These are phyloP conservation scores for Cladosporium sp. DNA, from an alignment of 2,329 filamentous ascomycete species.

Conservation along the genomic window DNA sequence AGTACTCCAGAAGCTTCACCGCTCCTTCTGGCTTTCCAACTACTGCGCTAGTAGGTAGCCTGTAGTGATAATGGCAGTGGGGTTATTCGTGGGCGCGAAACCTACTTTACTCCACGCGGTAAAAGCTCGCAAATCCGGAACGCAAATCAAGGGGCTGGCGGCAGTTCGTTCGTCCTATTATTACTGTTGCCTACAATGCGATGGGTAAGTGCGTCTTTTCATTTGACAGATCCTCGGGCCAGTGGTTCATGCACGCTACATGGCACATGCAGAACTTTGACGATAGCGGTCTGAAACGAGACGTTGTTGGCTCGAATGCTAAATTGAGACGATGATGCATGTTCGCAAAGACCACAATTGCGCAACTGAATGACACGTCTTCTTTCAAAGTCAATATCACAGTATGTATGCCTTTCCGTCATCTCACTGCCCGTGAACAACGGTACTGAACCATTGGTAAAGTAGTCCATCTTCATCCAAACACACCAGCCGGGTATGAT, in stretches of 20 bases:
- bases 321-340: neutral
- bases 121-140: conserved; percentile 18
- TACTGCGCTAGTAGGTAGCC: conserved; percentile 18
- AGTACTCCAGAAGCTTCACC: conserved; percentile 21
- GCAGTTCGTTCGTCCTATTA: conserved; percentile 3
- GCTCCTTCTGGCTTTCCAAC: conserved; percentile 20
- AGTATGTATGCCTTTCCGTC: neutral
- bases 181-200: neutral
- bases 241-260: conserved; percentile 18
- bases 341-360: neutral
- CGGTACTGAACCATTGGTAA: neutral
- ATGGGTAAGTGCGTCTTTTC: neutral
- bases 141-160: conserved; percentile 13
- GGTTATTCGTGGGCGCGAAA: conserved; percentile 15
- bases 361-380: neutral
- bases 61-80: conserved; percentile 19
- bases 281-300: conserved; percentile 6
- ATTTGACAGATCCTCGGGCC: conserved; percentile 14
- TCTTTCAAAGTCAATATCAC: neutral
- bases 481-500: neutral
- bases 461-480: neutral
- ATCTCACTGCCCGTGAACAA: neutral
- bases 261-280: neutral
- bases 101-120: conserved; percentile 21
- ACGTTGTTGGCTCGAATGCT: neutral